Percentiles rank a stretch among this genome's conserved stretches.
Evolutionary conservation across 148 eudicot species (phyloP).

Genomic region (Mesembryanthemum crystallinum): DNA sequence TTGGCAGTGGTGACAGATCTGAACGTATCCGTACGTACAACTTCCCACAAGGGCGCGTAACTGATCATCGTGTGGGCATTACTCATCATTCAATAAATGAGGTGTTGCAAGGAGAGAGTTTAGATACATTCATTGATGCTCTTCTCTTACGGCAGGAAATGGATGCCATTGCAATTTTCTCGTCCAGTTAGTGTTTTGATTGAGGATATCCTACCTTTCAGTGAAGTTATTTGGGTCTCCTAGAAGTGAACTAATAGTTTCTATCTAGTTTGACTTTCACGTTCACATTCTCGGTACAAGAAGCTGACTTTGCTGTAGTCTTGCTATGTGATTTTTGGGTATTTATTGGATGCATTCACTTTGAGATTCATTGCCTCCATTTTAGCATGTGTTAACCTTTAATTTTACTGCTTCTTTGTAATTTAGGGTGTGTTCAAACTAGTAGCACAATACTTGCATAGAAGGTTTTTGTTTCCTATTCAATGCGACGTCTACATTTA

Average conservation of each 20-base stretch:
- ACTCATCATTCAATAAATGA: conserved; percentile 72
- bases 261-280: too few species aligned
- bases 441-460: too few species aligned
- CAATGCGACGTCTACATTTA: too few species aligned
- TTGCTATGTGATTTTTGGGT: neutral
- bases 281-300: too few species aligned
- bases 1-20: conserved; percentile 96
- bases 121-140: conserved; percentile 73
- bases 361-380: neutral
- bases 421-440: too few species aligned
- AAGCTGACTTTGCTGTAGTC: neutral
- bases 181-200: conserved; percentile 25
- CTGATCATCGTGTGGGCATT: conserved; percentile 93
- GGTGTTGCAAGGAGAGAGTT: conserved; percentile 75
- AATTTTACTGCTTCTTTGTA: too few species aligned
- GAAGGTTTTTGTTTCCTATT: too few species aligned
- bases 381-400: too few species aligned
- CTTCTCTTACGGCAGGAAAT: conserved; percentile 84
- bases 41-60: conserved; percentile 95
- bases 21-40: conserved; percentile 98
- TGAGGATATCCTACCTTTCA: neutral
- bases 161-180: conserved; percentile 79
- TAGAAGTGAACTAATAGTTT: neutral
- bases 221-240: neutral
- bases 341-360: neutral